Percentiles rank a stretch among this genome's conserved stretches.
Evolutionary conservation across 441 rosid genomes (phyloP).

Genomic region (Populus hybrid): DNA sequence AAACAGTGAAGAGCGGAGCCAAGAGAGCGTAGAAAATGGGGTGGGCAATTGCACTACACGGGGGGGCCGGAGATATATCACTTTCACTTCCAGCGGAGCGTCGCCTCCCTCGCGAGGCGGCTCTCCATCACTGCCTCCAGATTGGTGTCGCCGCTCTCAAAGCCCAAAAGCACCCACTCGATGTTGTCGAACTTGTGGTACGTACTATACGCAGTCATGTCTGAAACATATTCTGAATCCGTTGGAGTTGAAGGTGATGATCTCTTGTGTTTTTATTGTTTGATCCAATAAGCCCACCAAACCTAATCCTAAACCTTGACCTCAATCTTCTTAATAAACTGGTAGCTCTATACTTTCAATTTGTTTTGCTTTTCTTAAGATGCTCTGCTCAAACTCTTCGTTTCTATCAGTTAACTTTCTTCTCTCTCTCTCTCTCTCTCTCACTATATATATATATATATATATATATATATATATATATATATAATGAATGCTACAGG

Average conservation of each 20-base stretch:
- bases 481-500: constrained; percentile 26
- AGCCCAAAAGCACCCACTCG: constrained; percentile 63
- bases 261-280: neutral
- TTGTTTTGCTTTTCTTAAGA: neutral
- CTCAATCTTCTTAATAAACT: neutral
- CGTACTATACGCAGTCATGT: neutral
- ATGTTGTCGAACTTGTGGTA: constrained; percentile 94
- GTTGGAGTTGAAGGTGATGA: neutral
- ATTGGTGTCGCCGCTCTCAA: constrained; percentile 75
- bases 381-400: neutral
- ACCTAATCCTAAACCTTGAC: neutral
- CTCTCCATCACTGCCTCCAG: constrained; percentile 79
- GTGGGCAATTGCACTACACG: constrained; percentile 93
- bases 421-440: neutral
- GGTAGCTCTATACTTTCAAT: neutral
- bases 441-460: neutral
- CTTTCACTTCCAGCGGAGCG: constrained; percentile 46
- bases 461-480: neutral
- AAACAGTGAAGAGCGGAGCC: neutral
- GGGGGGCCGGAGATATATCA: constrained; percentile 85
- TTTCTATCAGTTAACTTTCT: neutral
- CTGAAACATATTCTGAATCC: neutral
- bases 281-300: neutral
- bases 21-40: constrained; percentile 34
- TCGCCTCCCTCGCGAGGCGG: constrained; percentile 70